These are phyloP conservation scores for Pyrenophora teres DNA, from an alignment of 2,329 filamentous ascomycete species.

Conservation along the genomic window DNA sequence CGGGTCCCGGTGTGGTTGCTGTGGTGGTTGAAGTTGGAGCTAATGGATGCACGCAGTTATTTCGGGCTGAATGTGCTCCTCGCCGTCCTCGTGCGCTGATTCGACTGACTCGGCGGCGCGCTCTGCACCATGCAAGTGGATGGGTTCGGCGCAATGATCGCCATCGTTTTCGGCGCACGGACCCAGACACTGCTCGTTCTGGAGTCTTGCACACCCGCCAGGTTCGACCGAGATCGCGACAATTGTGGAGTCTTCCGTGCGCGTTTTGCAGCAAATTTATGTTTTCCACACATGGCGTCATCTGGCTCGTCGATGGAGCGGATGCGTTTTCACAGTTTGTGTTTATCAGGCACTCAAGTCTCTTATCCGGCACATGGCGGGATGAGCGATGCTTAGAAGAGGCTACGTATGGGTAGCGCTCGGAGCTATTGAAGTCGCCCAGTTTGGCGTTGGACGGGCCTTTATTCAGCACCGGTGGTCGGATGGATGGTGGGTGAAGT, in stretches of 20 bases:
- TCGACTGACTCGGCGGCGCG: slow-evolving; percentile 17
- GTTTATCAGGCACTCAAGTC: not conserved
- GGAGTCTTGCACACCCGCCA: slow-evolving; percentile 11
- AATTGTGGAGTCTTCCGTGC: slow-evolving; percentile 14
- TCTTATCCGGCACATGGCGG: slow-evolving; percentile 1
- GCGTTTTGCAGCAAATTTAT: slow-evolving; percentile 5
- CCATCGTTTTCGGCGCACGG: slow-evolving; percentile 22
- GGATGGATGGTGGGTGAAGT: not conserved
- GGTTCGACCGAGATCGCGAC: slow-evolving; percentile 5
- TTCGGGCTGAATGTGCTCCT: slow-evolving; percentile 49
- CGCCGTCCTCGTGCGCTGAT: slow-evolving; percentile 44
- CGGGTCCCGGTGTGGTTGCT: slow-evolving; percentile 14
- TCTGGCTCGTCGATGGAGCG: not conserved
- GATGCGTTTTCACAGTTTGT: not conserved
- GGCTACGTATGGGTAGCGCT: slow-evolving; percentile 5
- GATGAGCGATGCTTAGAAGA: not conserved
- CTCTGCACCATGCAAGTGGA: slow-evolving; percentile 1
- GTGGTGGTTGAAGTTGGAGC: slow-evolving; percentile 23
- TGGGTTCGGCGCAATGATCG: slow-evolving; percentile 20
- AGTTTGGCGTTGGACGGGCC: slow-evolving; percentile 10
- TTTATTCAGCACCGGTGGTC: not conserved
- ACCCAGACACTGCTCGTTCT: slow-evolving; percentile 14
- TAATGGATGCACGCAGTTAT: slow-evolving; percentile 46
- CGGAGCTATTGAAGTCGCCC: slow-evolving; percentile 6
- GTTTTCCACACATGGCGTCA: slow-evolving; percentile 14